Evolutionary conservation across 2,329 filamentous ascomycete genomes (phyloP).

Genomic region (Scedosporium aurantiacum): DNA sequence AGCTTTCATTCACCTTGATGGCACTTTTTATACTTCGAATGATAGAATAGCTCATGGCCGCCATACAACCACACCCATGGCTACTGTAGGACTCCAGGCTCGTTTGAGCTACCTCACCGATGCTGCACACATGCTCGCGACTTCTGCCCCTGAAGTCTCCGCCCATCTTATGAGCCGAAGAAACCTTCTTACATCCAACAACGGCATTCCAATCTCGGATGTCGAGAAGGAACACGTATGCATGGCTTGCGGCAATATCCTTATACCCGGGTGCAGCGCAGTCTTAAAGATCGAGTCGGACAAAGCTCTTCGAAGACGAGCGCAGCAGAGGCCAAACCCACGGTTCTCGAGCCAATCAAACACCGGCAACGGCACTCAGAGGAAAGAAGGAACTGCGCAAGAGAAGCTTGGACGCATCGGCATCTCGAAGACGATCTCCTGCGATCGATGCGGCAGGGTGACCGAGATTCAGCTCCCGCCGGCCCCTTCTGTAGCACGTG

Average conservation of each 20-base stretch:
- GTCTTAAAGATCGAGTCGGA: conserved; percentile 10
- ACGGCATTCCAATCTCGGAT: conserved; percentile 32
- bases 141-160: conserved; percentile 42
- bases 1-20: not conserved
- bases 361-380: not conserved
- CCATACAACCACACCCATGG: not conserved
- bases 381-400: not conserved
- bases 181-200: conserved; percentile 35
- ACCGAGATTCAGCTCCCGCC: conserved; percentile 30
- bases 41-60: not conserved
- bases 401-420: conserved; percentile 8
- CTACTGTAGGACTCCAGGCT: not conserved
- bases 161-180: conserved; percentile 47
- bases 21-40: not conserved
- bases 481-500: conserved; percentile 17
- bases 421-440: conserved; percentile 30
- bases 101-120: conserved; percentile 31
- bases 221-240: conserved; percentile 45
- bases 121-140: conserved; percentile 45
- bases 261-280: conserved; percentile 38
- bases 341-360: not conserved
- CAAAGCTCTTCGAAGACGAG: not conserved
- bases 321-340: not conserved
- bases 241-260: conserved; percentile 48
- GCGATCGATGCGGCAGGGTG: conserved; percentile 31